Evolutionary conservation across 2,329 filamentous ascomycete genomes (phyloP).

Genomic region (Fusarium sp.): DNA sequence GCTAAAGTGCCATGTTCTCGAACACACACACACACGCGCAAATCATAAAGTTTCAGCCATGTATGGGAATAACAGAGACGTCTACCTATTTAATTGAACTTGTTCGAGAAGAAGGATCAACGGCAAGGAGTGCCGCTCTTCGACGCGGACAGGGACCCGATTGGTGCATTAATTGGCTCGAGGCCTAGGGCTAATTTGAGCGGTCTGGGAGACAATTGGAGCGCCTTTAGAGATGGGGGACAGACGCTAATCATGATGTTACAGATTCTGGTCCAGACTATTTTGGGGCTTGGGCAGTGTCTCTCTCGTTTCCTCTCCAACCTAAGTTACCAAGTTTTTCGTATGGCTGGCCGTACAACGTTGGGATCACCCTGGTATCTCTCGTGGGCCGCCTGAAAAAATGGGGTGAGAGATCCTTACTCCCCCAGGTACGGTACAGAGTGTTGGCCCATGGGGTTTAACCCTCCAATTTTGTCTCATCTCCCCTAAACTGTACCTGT

Average conservation of each 20-base stretch:
- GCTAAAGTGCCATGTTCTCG: background rate
- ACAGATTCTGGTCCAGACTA: slow-evolving; percentile 9
- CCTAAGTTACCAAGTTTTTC: background rate
- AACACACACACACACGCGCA: background rate
- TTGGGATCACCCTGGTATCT: background rate
- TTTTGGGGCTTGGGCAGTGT: background rate
- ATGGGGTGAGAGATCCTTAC: background rate
- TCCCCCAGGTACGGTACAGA: background rate
- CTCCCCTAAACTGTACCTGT: no score
- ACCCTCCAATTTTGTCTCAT: slow-evolving; percentile 24
- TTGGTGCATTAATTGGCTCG: slow-evolving; percentile 23
- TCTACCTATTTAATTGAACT: no score
- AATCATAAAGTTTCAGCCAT: background rate
- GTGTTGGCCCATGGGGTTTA: slow-evolving; percentile 7
- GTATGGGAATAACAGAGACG: background rate
- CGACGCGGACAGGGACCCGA: slow-evolving; percentile 15
- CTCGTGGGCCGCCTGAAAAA: slow-evolving; percentile 17
- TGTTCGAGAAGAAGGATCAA: slow-evolving; percentile 21
- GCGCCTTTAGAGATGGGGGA: slow-evolving; percentile 10
- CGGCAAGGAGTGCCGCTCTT: slow-evolving; percentile 25
- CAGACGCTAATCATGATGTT: background rate
- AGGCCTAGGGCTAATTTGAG: background rate
- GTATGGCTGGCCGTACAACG: background rate
- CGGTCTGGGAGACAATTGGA: slow-evolving; percentile 10
- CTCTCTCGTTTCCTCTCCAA: background rate